These are phyloP conservation scores for Mycena maculata DNA, from an alignment of 768 basidiomycete species.

Conservation along the genomic window DNA sequence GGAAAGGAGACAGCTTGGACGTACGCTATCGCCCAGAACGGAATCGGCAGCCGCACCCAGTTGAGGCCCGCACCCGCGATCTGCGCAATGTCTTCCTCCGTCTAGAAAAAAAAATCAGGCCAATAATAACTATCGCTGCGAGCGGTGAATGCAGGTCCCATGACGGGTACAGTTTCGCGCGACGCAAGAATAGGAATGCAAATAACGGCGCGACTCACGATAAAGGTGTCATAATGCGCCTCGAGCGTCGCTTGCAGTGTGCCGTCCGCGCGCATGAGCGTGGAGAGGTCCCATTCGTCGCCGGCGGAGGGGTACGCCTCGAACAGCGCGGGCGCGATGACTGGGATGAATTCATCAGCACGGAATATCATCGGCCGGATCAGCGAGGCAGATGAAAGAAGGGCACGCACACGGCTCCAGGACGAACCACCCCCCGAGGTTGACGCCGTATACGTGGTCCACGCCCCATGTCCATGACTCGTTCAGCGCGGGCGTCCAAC, in stretches of 20 bases:
- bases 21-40: conserved; percentile 70
- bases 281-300: conserved; percentile 83
- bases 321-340: conserved; percentile 74
- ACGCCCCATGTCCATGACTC: conserved; percentile 67
- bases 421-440: conserved; percentile 74
- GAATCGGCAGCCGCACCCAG: conserved; percentile 74
- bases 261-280: conserved; percentile 72
- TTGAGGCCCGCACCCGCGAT: conserved; percentile 81
- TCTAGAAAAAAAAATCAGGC: conserved; percentile 49
- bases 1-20: background rate
- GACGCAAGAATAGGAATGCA: background rate
- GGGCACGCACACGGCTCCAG: conserved; percentile 58
- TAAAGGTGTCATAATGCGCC: conserved; percentile 77
- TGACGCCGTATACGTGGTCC: conserved; percentile 58
- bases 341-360: conserved; percentile 20
- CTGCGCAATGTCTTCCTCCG: conserved; percentile 77
- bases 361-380: background rate
- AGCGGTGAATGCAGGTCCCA: too few relatives aligned
- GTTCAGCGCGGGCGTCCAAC: conserved; percentile 70
- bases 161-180: background rate
- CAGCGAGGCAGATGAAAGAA: conserved; percentile 40
- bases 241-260: conserved; percentile 65
- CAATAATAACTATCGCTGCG: background rate
- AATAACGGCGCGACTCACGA: conserved; percentile 40
- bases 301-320: conserved; percentile 71